Conservation (phyloP, 306 rosid species). For the Hippophae rhamnoides region DNA sequence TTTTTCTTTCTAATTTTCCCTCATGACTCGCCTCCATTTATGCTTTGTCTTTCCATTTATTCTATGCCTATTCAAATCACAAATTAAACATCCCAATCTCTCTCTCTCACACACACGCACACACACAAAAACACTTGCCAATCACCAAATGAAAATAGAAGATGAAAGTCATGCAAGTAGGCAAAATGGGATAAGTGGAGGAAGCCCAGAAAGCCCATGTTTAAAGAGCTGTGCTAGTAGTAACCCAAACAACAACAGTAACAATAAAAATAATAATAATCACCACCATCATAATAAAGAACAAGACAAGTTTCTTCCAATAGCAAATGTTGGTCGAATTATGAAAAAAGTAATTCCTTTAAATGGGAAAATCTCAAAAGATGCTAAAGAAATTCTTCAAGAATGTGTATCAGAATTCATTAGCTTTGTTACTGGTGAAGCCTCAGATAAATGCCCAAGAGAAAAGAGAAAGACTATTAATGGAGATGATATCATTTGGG, state of each 20-base stretch:
- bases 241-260: neutral
- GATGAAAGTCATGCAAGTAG: conserved; percentile 32
- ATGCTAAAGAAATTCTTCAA: conserved; percentile 64
- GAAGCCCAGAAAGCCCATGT: conserved; percentile 38
- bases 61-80: conserved; percentile 12
- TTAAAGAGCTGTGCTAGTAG: conserved; percentile 13
- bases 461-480: conserved; percentile 67
- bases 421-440: conserved; percentile 64
- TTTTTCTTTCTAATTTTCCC: conserved; percentile 10
- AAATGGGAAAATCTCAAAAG: conserved; percentile 69
- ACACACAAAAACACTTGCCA: neutral
- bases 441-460: conserved; percentile 65
- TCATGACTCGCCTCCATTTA: conserved; percentile 36
- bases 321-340: conserved; percentile 64
- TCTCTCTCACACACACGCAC: conserved; percentile 7
- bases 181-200: conserved; percentile 31
- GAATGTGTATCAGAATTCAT: conserved; percentile 79
- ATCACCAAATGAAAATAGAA: conserved; percentile 19
- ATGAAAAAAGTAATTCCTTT: conserved; percentile 64
- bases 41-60: conserved; percentile 25
- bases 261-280: neutral
- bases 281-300: conserved; percentile 31
- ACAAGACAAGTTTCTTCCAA: conserved; percentile 60
- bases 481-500: conserved; percentile 68
- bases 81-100: conserved; percentile 9